Percentiles rank a stretch among this genome's conserved stretches.
Evolutionary conservation across 108 stramenopile species (phyloP).

Genomic region (Skeletonema tropicum): DNA sequence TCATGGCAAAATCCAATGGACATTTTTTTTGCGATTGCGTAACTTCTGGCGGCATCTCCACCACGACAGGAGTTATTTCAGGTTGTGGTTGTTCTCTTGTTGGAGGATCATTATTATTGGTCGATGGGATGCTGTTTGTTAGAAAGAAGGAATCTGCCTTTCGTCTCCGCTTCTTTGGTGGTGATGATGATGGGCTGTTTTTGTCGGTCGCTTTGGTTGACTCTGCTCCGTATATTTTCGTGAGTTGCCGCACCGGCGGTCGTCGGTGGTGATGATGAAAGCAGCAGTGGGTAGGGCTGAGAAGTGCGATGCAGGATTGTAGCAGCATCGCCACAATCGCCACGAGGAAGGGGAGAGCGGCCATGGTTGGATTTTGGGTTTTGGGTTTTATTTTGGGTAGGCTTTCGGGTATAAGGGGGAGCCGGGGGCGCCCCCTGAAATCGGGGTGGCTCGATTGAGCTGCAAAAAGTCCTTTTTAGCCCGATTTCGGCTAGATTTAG

Average conservation of each 20-base stretch:
- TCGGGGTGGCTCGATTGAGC: too few species aligned
- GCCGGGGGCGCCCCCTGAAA: too few species aligned
- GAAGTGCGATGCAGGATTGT: too few species aligned
- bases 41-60: not conserved
- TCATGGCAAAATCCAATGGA: conserved; percentile 48
- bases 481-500: too few species aligned
- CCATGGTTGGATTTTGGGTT: too few species aligned
- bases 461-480: too few species aligned
- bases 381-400: too few species aligned
- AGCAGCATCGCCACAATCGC: too few species aligned
- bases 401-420: too few species aligned
- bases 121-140: not conserved
- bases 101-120: not conserved
- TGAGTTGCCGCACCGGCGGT: not conserved
- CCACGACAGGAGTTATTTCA: not conserved
- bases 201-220: not conserved
- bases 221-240: not conserved
- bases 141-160: conserved; percentile 3
- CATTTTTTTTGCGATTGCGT: conserved; percentile 4
- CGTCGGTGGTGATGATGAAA: not conserved
- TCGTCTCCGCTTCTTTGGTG: not conserved
- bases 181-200: not conserved
- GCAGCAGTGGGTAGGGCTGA: too few species aligned
- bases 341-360: too few species aligned
- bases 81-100: not conserved